Evolutionary conservation across 306 rosid species (phyloP).

Genomic region (Cicer arietinum): DNA sequence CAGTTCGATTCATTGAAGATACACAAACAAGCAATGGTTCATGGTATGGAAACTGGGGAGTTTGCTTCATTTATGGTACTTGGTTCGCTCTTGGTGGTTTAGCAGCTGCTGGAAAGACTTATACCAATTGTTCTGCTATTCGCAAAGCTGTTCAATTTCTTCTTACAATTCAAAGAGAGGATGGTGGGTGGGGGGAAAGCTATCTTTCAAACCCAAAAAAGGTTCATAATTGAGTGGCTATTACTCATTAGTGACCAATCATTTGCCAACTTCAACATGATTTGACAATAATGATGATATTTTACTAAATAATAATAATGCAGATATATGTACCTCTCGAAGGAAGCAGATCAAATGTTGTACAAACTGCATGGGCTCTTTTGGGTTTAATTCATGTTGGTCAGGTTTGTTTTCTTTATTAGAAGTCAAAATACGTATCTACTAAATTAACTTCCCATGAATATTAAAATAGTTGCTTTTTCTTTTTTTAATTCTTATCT

Average conservation of each 20-base stretch:
- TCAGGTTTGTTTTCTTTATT: conserved; percentile 44
- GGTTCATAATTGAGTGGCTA: conserved; percentile 28
- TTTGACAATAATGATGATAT: not conserved
- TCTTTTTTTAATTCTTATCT: not conserved
- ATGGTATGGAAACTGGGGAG: conserved; percentile 72
- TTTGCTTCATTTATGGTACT: conserved; percentile 68
- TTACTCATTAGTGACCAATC: not conserved
- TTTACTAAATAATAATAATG: conserved; percentile 14
- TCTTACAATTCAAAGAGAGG: conserved; percentile 52
- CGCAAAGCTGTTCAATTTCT: conserved; percentile 63
- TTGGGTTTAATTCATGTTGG: conserved; percentile 68
- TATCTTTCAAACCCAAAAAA: conserved; percentile 63
- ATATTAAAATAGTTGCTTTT: not conserved
- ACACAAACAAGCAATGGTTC: conserved; percentile 56
- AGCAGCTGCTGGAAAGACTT: conserved; percentile 65
- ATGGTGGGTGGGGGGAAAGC: conserved; percentile 90
- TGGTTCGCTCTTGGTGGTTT: conserved; percentile 75
- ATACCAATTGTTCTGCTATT: conserved; percentile 49
- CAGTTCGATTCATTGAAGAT: conserved; percentile 49
- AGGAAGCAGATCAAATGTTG: conserved; percentile 64
- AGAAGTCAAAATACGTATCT: conserved; percentile 9
- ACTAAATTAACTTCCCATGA: not conserved
- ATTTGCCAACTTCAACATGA: not conserved
- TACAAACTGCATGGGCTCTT: conserved; percentile 78
- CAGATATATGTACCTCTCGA: conserved; percentile 63